phyloP scores from a whole-genome alignment of 2,329 filamentous ascomycete species.

The Ramularia collo-cygni region DNA sequence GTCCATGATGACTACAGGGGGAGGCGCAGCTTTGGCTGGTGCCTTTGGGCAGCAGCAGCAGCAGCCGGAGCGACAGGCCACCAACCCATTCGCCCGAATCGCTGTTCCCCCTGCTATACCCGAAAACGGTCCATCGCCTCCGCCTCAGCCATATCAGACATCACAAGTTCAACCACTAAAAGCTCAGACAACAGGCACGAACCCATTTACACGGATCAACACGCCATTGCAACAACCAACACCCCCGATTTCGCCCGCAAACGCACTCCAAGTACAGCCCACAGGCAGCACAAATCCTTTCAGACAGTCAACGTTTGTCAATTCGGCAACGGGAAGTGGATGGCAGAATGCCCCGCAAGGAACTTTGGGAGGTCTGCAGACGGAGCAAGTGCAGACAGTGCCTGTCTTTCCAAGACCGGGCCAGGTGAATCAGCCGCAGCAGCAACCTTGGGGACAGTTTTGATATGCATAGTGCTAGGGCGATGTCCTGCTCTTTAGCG shows the following conservation, averaged over 20 bases:
- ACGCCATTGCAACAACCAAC: conserved; percentile 37
- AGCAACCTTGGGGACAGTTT: conserved; percentile 20
- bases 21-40: conserved; percentile 2
- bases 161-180: conserved; percentile 41
- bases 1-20: conserved; percentile 62
- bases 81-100: conserved; percentile 58
- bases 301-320: conserved; percentile 82
- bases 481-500: no score
- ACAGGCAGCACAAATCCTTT: conserved; percentile 94
- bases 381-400: conserved; percentile 68
- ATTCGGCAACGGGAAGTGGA: conserved; percentile 77
- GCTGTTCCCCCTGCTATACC: conserved; percentile 20
- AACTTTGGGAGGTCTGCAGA: conserved; percentile 63
- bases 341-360: conserved; percentile 73
- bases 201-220: conserved; percentile 58
- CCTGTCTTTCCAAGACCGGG: conserved; percentile 80
- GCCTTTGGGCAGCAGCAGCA: conserved; percentile 15
- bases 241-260: conserved; percentile 29
- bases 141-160: conserved; percentile 12
- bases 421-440: conserved; percentile 25
- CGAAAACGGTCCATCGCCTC: conserved; percentile 17
- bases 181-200: conserved; percentile 60
- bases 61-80: conserved; percentile 25
- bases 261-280: conserved; percentile 59
- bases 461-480: no score